Evolutionary conservation across 73 alveolate species (phyloP).

Genomic region (Diophrys sp.): DNA sequence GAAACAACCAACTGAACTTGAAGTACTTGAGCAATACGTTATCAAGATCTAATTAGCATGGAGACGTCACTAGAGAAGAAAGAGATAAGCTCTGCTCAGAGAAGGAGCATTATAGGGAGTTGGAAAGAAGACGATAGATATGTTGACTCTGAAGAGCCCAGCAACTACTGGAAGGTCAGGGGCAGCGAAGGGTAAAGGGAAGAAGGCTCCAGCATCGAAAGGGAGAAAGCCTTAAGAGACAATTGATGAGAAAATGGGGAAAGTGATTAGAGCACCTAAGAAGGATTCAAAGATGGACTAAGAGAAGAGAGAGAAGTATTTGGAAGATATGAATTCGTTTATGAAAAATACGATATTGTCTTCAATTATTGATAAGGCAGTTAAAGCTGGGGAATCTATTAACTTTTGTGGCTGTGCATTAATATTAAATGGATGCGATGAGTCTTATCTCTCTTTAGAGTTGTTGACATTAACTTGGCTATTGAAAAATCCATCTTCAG

Average conservation of each 20-base stretch:
- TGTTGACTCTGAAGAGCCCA: not conserved
- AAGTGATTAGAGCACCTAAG: constrained; percentile 12
- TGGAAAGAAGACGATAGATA: constrained; percentile 16
- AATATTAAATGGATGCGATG: too few relatives aligned
- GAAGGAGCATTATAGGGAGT: constrained; percentile 9
- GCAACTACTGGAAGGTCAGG: constrained; percentile 15
- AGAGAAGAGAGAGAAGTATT: not conserved
- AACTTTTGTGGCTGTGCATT: too few relatives aligned
- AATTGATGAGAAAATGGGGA: constrained; percentile 41
- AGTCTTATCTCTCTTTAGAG: too few relatives aligned
- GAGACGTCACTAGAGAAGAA: constrained; percentile 31
- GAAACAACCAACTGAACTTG: constrained; percentile 4
- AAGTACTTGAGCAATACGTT: not conserved
- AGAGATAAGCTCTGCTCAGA: constrained; percentile 1
- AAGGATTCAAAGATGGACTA: constrained; percentile 20
- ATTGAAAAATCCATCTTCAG: too few relatives aligned
- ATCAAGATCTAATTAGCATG: constrained; percentile 23
- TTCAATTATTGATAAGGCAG: constrained; percentile 26
- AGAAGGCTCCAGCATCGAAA: constrained; percentile 4
- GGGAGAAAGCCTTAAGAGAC: constrained; percentile 38
- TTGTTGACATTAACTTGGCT: too few relatives aligned
- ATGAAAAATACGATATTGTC: constrained; percentile 11
- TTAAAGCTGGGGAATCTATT: constrained; percentile 57
- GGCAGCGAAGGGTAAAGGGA: constrained; percentile 16
- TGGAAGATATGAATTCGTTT: constrained; percentile 8